Base-by-base conservation (phyloP, 2,329 filamentous ascomycete species). In the Alternaria ethzedia region DNA sequence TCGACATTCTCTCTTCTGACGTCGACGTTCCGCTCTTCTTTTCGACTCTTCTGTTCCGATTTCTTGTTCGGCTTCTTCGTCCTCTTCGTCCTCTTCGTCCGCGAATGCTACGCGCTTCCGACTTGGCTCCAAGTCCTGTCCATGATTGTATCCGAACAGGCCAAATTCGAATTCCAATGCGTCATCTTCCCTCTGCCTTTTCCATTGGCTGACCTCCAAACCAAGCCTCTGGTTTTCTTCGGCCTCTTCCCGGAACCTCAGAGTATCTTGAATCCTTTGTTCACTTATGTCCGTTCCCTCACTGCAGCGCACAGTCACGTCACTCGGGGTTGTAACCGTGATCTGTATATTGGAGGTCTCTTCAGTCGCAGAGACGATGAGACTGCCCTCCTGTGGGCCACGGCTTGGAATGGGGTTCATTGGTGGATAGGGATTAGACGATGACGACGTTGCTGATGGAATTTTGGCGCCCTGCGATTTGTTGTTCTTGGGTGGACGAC, bases 241-340 rank as follows among this genome's bases (percentile, higher is more conserved):
- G 36, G 36, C 36, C 36, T 41, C 36, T 1, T 41, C 5, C 15
- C 15, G 0, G 1, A 41, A 41, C 1, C n/a, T 41, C 36, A 17
- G 36, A 41, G 36, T 41, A 5, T 41, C 36, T 41, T 17, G 36
- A 41, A 41, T 5, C 9, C 15, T 41, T 41, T 41, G 36, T 41
- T 41, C 15, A 41, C 36, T 41, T 17, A 17, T 41, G 9, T 41
- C n/a, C 36, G 36, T 41, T 41, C 17, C n/a, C 36, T 41, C 36
- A 41, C 36, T 41, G n/a, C 2, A 1, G 4, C 36, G 8, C 1
- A 6, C 36, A 41, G n/a, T 41, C n/a, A 41, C 36, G 15, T 17
- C n/a, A 41, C 36, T 41, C n/a, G 36, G n/a, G 1, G 5, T 0
- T 0, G 36, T 6, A 17, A 17, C 36, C 36, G n/a, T 10, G 36